A percentile compares a stretch with the other conserved stretches of the same genome.
Evolutionary conservation across 352 stramenopile genomes (phyloP).

Genomic region (Hyphochytrium catenoides): DNA sequence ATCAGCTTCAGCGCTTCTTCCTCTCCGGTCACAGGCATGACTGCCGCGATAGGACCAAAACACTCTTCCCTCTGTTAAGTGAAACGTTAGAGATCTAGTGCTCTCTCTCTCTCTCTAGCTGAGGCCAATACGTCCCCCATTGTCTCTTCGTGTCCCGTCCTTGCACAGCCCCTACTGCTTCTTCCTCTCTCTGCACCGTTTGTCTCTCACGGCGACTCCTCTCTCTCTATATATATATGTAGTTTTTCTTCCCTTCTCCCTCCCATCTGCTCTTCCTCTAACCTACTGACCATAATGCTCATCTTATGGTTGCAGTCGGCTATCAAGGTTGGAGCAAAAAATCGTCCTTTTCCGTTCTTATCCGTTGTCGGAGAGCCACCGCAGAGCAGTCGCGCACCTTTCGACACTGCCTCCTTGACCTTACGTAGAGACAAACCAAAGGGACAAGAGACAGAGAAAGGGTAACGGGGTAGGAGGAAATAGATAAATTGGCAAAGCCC

Average conservation of each 20-base stretch:
- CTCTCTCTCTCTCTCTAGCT: too few species aligned
- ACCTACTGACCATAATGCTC: conserved; percentile 38
- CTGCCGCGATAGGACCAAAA: conserved; percentile 34
- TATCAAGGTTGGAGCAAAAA: conserved; percentile 47
- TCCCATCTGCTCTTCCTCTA: too few species aligned
- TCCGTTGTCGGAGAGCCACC: conserved; percentile 13
- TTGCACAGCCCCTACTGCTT: too few species aligned
- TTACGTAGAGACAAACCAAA: too few species aligned
- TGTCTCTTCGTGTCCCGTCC: too few species aligned
- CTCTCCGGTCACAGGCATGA: conserved; percentile 37
- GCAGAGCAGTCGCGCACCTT: conserved; percentile 28
- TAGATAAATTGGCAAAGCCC: neutral
- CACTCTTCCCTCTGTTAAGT: conserved; percentile 47
- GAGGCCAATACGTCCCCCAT: too few species aligned
- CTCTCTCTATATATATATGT: too few species aligned
- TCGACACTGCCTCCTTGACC: conserved; percentile 37
- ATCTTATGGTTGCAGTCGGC: conserved; percentile 32
- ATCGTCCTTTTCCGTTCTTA: conserved; percentile 23
- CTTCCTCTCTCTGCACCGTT: too few species aligned
- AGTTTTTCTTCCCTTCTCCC: too few species aligned
- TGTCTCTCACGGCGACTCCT: too few species aligned
- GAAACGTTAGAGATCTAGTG: too few species aligned
- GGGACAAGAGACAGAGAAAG: neutral
- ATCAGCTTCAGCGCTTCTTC: conserved; percentile 40
- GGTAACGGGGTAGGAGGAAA: neutral